Percentiles rank a stretch among this genome's conserved stretches.
phyloP scores from a whole-genome alignment of 2,329 filamentous ascomycete species.

The Rutstroemia sp. region DNA sequence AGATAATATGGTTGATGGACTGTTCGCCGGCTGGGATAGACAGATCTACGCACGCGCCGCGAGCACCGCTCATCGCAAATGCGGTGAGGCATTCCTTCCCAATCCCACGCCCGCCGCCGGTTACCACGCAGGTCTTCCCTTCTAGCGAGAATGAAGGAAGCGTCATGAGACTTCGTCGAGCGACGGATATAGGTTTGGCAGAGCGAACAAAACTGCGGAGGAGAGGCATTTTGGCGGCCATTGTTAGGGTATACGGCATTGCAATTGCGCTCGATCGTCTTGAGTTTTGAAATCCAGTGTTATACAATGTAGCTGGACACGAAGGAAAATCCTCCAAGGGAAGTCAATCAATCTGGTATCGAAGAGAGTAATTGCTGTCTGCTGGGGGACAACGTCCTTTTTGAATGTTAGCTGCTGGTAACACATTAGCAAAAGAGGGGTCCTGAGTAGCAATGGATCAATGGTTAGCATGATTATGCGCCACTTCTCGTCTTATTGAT shows the following conservation, averaged over 20 bases:
- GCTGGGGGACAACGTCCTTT: too few relatives aligned
- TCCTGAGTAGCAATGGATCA: too few relatives aligned
- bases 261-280: too few relatives aligned
- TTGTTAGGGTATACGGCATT: background rate
- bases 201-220: background rate
- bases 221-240: background rate
- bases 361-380: too few relatives aligned
- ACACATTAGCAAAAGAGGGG: too few relatives aligned
- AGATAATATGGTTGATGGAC: conserved; percentile 28
- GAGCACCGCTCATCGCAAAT: conserved; percentile 22
- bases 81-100: conserved; percentile 42
- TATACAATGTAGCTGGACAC: too few relatives aligned
- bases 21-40: conserved; percentile 13
- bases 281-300: too few relatives aligned
- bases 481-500: too few relatives aligned
- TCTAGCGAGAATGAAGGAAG: conserved; percentile 36
- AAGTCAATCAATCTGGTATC: too few relatives aligned
- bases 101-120: conserved; percentile 43
- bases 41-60: conserved; percentile 22
- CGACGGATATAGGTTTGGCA: background rate
- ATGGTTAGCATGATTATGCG: too few relatives aligned
- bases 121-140: conserved; percentile 39
- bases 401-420: too few relatives aligned
- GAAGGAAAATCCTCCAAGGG: too few relatives aligned
- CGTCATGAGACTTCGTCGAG: conserved; percentile 17